Evolutionary conservation across 176 grass and related monocot species (phyloP), one percentile per base, ranked within the genome.

Genomic region (Tillandsia fasciculata): DNA sequence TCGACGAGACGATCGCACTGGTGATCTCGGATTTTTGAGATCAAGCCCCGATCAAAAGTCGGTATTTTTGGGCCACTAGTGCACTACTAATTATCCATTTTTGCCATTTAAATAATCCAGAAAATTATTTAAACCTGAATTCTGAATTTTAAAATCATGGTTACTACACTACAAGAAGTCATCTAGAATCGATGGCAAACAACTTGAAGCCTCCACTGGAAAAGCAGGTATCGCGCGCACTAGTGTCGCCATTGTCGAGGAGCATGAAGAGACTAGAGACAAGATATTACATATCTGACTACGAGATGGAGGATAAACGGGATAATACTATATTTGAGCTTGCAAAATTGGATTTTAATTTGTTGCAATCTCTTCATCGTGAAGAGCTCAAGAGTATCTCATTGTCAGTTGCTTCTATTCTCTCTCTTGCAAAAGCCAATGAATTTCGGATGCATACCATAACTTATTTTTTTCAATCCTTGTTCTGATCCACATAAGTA

Each of bases 321-420:
- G 49, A 67, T 28, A 1, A 22, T 1, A 23, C 56, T 0, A 18
- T 79, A 58, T 12, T 84, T 1, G 76, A 79, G 67, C 72, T 84
- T 27, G 82, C 82, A 52, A 84, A 79, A 66, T 4, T 84, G 1
- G 77, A 79, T 24, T 84, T 79, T 14, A 73, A 79, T 47, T 13
- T 79, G 1, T 33, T 79, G 49, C 72, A 79, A 14, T 68, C 70
- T 49, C 63, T 84, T 68, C 82, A 84, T 28, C 18, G 72, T n/a
- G 67, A 84, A 2, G 82, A 84, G 63, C 22, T 63, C 14, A 79
- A 26, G 51, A 47, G 10, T 2, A 53, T 84, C 13, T 76, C 67
- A 14, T 13, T 66, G 82, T 79, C 49, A 83, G 75, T 72, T 7
- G 54, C 54, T 17, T 18, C 14, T n/a, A 13, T 58, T 58, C 14